Evolutionary conservation across 768 basidiomycete genomes (phyloP), one percentile per base, ranked within the genome.

Genomic region (Kockovaella imperatae): DNA sequence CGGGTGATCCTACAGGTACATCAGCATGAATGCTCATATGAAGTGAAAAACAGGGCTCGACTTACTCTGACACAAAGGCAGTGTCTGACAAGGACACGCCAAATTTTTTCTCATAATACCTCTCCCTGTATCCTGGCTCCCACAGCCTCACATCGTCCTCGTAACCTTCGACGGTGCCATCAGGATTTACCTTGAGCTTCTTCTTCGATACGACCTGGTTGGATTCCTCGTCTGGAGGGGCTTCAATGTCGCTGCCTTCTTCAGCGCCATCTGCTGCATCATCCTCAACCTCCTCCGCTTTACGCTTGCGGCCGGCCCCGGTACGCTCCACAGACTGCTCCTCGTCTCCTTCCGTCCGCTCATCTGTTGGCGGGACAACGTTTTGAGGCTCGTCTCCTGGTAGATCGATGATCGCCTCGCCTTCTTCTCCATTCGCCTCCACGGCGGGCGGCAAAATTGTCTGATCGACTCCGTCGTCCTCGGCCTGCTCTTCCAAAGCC

Each of bases 101-200:
- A 63, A 97, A 99, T 73, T 99, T 99, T 64, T 87, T 83, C 38
- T 78, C 77, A 61, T 99, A 99, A 69, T 99, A 99, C 32, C 95
- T 80, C 57, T 91, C 87, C 68, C 81, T 83, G 72, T 99, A 99
- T 23, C 93, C 95, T 1, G 90, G 82, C 70, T 97, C 90, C 83
- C 87, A 99, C 18, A 97, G 74, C 65, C 93, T 96, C 59, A 99
- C 88, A 30, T 80, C 83, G 64, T 99, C 95, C 55, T 82, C 83
- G 71, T 97, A 91, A 5, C 62, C 62, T 46, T 91, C 86, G 24
- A 96, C 91, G 0, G 88, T 87, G 20, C 91, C 93, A 66, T 96
- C 89, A 6, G 86, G 57, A 61, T 86, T 87, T 45, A 93, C 84
- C 67, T 86, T 86, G 56, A 86, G 70, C 36, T 82, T 77, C 32